Evolutionary conservation across 2,329 filamentous ascomycete species (phyloP).

Genomic region (Apiospora arundinis): DNA sequence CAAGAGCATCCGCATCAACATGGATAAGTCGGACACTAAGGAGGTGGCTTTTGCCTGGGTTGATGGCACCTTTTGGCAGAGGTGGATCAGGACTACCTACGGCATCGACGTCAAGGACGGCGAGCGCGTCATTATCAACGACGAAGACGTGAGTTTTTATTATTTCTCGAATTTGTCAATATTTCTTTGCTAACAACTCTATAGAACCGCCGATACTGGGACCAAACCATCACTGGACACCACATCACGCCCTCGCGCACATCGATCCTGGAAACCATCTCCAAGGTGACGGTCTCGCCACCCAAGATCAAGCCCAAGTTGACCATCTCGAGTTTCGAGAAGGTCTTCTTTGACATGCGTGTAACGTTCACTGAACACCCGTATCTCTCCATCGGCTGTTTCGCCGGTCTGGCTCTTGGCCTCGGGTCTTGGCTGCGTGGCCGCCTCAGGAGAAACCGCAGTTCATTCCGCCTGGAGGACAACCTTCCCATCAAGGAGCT

Average conservation of each 20-base stretch:
- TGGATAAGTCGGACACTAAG: constrained; percentile 85
- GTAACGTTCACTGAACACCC: constrained; percentile 65
- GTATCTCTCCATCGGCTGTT: constrained; percentile 61
- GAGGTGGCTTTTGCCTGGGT: constrained; percentile 97
- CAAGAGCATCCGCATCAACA: constrained; percentile 90
- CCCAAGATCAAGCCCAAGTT: constrained; percentile 78
- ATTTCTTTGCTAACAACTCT: constrained; percentile 42
- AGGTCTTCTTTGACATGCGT: constrained; percentile 72
- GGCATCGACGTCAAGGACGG: constrained; percentile 87
- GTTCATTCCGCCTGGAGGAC: constrained; percentile 69
- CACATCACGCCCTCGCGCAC: constrained; percentile 88
- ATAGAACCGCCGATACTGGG: constrained; percentile 94
- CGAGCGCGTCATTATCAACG: constrained; percentile 94
- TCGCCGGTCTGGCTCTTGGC: constrained; percentile 62
- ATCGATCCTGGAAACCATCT: constrained; percentile 86
- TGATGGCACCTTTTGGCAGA: constrained; percentile 95
- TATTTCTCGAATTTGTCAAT: constrained; percentile 6
- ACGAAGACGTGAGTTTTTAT: constrained; percentile 80
- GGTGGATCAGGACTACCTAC: constrained; percentile 95
- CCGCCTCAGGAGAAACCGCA: constrained; percentile 59
- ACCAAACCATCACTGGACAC: constrained; percentile 86
- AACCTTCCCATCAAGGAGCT: constrained; percentile 55
- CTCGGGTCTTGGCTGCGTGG: constrained; percentile 60
- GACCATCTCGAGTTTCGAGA: constrained; percentile 74
- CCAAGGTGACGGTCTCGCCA: constrained; percentile 71